Conservation (phyloP, 208 protist genomes). For the Angomonas ambiguus region DNA sequence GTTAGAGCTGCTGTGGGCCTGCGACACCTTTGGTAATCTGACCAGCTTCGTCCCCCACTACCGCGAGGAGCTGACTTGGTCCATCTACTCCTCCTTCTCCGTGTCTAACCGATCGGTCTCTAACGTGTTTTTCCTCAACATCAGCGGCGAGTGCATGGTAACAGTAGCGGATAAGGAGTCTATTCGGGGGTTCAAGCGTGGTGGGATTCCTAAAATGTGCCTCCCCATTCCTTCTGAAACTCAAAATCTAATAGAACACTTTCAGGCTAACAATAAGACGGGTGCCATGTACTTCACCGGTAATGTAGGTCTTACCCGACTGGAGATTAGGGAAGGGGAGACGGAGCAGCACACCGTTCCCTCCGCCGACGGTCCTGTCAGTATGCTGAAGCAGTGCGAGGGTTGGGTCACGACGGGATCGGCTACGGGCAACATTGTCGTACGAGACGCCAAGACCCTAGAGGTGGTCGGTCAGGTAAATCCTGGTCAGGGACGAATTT, state of each 20-base stretch:
- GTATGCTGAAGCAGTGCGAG: slow-evolving; percentile 55
- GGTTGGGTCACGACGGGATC: slow-evolving; percentile 71
- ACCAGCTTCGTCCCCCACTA: slow-evolving; percentile 72
- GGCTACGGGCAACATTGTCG: slow-evolving; percentile 48
- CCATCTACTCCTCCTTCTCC: slow-evolving; percentile 75
- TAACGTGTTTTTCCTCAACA: slow-evolving; percentile 66
- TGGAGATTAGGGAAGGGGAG: slow-evolving; percentile 40
- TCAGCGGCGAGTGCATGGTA: slow-evolving; percentile 62
- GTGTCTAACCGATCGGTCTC: slow-evolving; percentile 50
- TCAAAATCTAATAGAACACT: slow-evolving; percentile 81
- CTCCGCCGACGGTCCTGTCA: slow-evolving; percentile 44
- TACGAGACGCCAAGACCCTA: slow-evolving; percentile 49
- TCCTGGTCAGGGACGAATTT: slow-evolving; percentile 56
- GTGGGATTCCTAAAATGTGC: slow-evolving; percentile 62
- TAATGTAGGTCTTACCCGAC: slow-evolving; percentile 71
- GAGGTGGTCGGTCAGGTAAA: slow-evolving; percentile 33
- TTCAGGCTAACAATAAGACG: slow-evolving; percentile 54
- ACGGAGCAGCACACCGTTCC: slow-evolving; percentile 48
- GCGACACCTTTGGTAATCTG: slow-evolving; percentile 75
- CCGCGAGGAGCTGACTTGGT: slow-evolving; percentile 59
- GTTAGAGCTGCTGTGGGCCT: slow-evolving; percentile 82
- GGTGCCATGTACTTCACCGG: slow-evolving; percentile 81
- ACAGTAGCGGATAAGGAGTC: slow-evolving; percentile 68
- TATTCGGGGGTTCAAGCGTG: slow-evolving; percentile 81
- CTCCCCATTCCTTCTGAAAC: slow-evolving; percentile 47